Conservation (phyloP, 2,329 filamentous ascomycete genomes). For the Phoma herbarum region DNA sequence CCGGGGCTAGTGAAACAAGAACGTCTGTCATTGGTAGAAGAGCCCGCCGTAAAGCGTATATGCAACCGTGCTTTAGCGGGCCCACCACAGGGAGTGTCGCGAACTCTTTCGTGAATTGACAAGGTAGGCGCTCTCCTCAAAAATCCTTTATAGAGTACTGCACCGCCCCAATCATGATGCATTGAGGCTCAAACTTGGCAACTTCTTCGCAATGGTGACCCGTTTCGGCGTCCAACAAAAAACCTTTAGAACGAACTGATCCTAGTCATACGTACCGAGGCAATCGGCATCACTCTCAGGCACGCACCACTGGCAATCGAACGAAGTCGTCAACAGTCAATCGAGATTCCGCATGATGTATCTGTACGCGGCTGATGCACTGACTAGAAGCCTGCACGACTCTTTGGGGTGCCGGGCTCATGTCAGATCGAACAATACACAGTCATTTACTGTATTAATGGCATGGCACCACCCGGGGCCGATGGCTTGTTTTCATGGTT, state of each 20-base stretch:
- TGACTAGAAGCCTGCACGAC: background rate
- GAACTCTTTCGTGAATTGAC: background rate
- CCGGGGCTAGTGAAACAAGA: background rate
- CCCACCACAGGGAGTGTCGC: background rate
- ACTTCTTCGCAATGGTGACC: background rate
- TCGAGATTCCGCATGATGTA: background rate
- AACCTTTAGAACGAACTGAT: background rate
- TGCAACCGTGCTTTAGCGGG: conserved; percentile 1
- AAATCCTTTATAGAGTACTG: background rate
- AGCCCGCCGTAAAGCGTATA: conserved; percentile 17
- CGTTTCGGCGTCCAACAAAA: background rate
- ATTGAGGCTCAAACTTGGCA: background rate
- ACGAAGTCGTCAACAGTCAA: background rate
- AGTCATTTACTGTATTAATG: background rate
- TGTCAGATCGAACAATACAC: background rate
- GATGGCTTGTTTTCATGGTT: background rate
- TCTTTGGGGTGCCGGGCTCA: background rate
- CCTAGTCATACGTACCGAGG: background rate
- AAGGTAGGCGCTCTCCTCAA: background rate
- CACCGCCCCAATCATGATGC: background rate
- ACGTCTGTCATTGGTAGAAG: conserved; percentile 3
- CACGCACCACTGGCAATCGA: background rate
- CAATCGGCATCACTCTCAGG: background rate
- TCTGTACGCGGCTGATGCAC: background rate
- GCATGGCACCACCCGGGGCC: background rate